Percentiles rank a stretch among this genome's conserved stretches.
Conservation (phyloP, 768 basidiomycete genomes). For the Tulasnella sp. region DNA sequence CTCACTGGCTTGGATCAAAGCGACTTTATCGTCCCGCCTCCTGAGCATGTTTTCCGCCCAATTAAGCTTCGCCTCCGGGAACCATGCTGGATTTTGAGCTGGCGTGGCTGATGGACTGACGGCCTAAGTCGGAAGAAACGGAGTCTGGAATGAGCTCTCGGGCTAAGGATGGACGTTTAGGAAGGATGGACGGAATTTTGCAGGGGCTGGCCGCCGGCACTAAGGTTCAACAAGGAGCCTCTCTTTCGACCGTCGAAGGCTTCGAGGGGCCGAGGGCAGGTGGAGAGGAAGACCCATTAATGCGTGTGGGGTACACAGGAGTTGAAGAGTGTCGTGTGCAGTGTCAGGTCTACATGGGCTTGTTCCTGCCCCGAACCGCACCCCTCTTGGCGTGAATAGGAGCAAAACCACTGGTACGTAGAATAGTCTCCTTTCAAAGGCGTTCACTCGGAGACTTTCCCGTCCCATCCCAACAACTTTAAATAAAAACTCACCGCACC, state of each 20-base stretch:
- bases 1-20: constrained; percentile 60
- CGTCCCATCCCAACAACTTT: not conserved
- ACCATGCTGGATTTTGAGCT: constrained; percentile 59
- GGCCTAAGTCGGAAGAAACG: constrained; percentile 21
- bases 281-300: not conserved
- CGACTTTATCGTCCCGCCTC: constrained; percentile 43
- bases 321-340: not conserved
- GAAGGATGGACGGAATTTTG: not conserved
- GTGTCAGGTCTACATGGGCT: not conserved
- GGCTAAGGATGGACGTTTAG: not conserved
- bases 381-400: not conserved
- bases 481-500: not conserved
- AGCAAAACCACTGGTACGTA: not conserved
- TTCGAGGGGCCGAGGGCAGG: not conserved
- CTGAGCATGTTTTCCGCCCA: constrained; percentile 76
- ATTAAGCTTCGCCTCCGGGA: constrained; percentile 51
- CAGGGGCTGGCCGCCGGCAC: not conserved
- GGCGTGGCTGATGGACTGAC: constrained; percentile 46
- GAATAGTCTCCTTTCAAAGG: not conserved
- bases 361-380: not conserved
- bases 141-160: not conserved
- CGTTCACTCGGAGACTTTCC: not conserved
- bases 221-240: not conserved
- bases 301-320: not conserved
- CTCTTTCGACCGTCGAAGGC: no score